phyloP scores from a whole-genome alignment of 768 basidiomycete species.

The Pleurotus tuoliensis region DNA sequence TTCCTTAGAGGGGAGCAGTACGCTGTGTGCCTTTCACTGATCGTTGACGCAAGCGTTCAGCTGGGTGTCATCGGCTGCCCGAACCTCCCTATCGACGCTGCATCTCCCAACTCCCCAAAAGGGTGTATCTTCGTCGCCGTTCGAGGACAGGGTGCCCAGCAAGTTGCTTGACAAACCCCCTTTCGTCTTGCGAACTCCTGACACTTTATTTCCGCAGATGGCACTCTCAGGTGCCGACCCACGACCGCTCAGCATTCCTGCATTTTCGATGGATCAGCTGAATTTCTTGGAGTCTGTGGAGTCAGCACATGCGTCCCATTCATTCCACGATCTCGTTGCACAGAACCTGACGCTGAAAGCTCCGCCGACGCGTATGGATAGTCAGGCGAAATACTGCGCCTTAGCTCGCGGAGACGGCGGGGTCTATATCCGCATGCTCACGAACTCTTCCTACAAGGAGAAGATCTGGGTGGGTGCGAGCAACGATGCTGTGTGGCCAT shows the following conservation, averaged over 20 bases:
- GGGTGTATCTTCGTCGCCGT: constrained; percentile 87
- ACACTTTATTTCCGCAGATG: constrained; percentile 30
- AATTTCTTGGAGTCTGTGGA: constrained; percentile 91
- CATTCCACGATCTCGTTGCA: constrained; percentile 74
- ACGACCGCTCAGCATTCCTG: constrained; percentile 49
- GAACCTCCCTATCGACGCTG: constrained; percentile 66
- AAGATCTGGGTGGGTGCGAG: constrained; percentile 83
- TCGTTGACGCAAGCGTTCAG: constrained; percentile 73
- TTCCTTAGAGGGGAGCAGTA: constrained; percentile 92
- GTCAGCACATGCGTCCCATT: constrained; percentile 86
- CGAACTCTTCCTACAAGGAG: constrained; percentile 74
- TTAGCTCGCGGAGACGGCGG: constrained; percentile 85
- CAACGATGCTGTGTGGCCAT: too few relatives aligned
- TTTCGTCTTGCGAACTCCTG: neutral
- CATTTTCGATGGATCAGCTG: constrained; percentile 42
- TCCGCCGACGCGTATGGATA: constrained; percentile 82
- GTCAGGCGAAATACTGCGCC: constrained; percentile 92
- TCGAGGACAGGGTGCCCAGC: constrained; percentile 80
- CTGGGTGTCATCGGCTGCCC: constrained; percentile 91
- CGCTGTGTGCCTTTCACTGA: constrained; percentile 85
- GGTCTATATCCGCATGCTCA: constrained; percentile 78
- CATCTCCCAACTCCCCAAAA: constrained; percentile 51
- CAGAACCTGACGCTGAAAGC: constrained; percentile 60
- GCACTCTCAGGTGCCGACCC: constrained; percentile 49
- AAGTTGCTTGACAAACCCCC: constrained; percentile 35